Conservation (phyloP, 2,329 filamentous ascomycete species). For the Ophiobolus disseminans region DNA sequence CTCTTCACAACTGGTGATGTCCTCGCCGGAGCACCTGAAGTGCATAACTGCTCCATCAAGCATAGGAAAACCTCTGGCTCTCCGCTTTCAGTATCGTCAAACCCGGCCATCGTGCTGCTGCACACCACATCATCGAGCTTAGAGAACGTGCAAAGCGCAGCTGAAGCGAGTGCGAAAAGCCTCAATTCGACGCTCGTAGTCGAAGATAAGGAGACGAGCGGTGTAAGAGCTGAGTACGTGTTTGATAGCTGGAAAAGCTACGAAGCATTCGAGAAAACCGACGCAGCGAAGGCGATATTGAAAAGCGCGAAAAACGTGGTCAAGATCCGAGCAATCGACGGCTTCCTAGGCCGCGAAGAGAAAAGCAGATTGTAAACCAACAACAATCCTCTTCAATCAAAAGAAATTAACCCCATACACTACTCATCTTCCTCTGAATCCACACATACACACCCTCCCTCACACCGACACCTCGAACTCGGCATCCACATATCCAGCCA, state of each 20-base stretch:
- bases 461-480: constrained; percentile 5
- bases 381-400: neutral
- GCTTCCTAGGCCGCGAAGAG: constrained; percentile 23
- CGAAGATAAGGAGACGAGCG: constrained; percentile 17
- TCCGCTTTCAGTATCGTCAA: constrained; percentile 4
- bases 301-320: constrained; percentile 15
- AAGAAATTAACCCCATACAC: neutral
- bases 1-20: constrained; percentile 28
- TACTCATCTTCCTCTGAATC: neutral
- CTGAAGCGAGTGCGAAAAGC: constrained; percentile 8
- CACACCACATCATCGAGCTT: constrained; percentile 10
- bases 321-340: constrained; percentile 23
- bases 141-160: constrained; percentile 1
- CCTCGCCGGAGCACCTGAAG: constrained; percentile 29
- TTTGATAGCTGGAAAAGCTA: constrained; percentile 8
- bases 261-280: constrained; percentile 18
- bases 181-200: constrained; percentile 13
- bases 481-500: constrained; percentile 24
- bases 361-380: constrained; percentile 14
- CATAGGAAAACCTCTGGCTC: constrained; percentile 6
- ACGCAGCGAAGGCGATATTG: constrained; percentile 4
- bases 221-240: constrained; percentile 18
- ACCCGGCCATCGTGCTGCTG: constrained; percentile 25
- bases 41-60: constrained; percentile 19
- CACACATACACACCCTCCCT: neutral